Evolutionary conservation across 306 rosid species (phyloP).

Genomic region (Coriaria nepalensis): DNA sequence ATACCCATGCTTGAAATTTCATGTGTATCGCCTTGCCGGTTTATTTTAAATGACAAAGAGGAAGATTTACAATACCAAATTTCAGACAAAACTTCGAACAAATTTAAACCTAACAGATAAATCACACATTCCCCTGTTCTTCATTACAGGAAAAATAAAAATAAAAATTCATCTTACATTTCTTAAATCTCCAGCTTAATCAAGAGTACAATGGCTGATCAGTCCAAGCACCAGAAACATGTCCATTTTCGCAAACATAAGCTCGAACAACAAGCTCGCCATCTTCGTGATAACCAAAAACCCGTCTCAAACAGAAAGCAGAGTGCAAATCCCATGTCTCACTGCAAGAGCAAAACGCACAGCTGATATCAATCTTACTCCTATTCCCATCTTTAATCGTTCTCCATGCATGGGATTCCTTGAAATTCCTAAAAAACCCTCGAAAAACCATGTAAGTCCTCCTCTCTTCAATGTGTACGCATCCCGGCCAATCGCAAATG

Average conservation of each 20-base stretch:
- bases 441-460: slow-evolving; percentile 68
- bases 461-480: slow-evolving; percentile 76
- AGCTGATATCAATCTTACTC: slow-evolving; percentile 42
- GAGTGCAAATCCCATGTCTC: slow-evolving; percentile 88
- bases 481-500: slow-evolving; percentile 85
- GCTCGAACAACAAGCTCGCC: slow-evolving; percentile 94
- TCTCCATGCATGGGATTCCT: slow-evolving; percentile 68
- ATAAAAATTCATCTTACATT: no score
- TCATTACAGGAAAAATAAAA: no score
- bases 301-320: slow-evolving; percentile 65
- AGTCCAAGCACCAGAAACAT: slow-evolving; percentile 98
- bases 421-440: slow-evolving; percentile 75
- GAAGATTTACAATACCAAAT: no score
- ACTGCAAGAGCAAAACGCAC: slow-evolving; percentile 58
- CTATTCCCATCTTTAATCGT: slow-evolving; percentile 56
- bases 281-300: slow-evolving; percentile 77
- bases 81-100: not conserved
- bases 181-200: not conserved
- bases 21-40: no score
- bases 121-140: no score
- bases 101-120: not conserved
- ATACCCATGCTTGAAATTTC: no score
- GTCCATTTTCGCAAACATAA: slow-evolving; percentile 86
- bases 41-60: no score
- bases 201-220: slow-evolving; percentile 63